Percentiles rank a stretch among this genome's conserved stretches.
Conservation (phyloP, 2,329 filamentous ascomycete genomes). For the Tolypocladium ovalisporum region DNA sequence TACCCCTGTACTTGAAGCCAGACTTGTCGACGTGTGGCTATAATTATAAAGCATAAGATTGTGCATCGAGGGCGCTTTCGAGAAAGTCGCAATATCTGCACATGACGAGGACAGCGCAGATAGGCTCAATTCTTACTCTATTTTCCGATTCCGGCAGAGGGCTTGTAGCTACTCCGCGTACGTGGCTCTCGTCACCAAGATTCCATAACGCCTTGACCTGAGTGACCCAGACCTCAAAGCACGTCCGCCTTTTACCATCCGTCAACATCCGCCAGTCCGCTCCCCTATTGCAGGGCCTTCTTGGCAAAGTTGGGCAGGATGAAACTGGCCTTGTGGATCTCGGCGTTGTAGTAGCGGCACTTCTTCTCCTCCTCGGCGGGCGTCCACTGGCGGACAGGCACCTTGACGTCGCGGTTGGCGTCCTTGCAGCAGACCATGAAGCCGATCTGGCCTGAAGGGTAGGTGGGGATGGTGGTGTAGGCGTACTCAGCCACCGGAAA, state of each 20-base stretch:
- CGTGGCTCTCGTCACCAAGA: background rate
- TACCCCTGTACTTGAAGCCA: background rate
- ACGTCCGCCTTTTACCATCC: background rate
- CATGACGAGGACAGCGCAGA: background rate
- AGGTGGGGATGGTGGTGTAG: slow-evolving; percentile 98
- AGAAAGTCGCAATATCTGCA: background rate
- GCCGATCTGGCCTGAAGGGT: slow-evolving; percentile 96
- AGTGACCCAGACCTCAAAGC: background rate
- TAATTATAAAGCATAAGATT: background rate
- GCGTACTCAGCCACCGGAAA: slow-evolving; percentile 98
- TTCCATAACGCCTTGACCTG: background rate
- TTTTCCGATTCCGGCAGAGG: background rate
- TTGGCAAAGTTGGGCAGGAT: slow-evolving; percentile 88
- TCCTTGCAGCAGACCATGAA: slow-evolving; percentile 99
- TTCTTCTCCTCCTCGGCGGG: slow-evolving; percentile 83
- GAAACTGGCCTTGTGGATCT: slow-evolving; percentile 93
- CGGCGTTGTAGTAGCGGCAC: slow-evolving; percentile 95
- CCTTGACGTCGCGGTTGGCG: slow-evolving; percentile 67
- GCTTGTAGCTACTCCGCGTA: background rate
- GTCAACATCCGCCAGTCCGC: background rate
- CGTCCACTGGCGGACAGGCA: slow-evolving; percentile 72
- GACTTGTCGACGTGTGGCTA: background rate
- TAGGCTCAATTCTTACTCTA: background rate
- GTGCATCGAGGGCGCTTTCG: background rate
- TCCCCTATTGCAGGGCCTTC: slow-evolving; percentile 51